A percentile compares a stretch with the other conserved stretches of the same genome.
Conservation (phyloP, 2,329 filamentous ascomycete genomes). For the Aureobasidium leucospermi region DNA sequence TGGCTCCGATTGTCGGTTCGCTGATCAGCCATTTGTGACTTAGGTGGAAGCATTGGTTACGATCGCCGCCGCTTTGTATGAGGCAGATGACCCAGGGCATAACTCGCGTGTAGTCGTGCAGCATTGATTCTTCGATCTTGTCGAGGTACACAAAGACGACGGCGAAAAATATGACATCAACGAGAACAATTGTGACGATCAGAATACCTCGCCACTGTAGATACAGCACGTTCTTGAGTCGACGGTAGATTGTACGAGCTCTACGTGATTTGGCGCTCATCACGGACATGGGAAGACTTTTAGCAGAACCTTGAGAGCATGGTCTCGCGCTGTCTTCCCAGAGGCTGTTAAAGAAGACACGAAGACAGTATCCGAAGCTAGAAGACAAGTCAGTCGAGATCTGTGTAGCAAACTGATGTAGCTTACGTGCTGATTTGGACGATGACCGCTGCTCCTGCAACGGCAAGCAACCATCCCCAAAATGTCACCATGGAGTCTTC, state of each 20-base stretch:
- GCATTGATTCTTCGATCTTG: slow-evolving; percentile 54
- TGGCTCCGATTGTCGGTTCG: slow-evolving; percentile 69
- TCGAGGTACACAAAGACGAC: slow-evolving; percentile 86
- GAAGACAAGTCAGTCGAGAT: neutral
- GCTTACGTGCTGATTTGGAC: slow-evolving; percentile 79
- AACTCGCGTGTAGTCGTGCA: slow-evolving; percentile 50
- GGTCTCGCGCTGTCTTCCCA: slow-evolving; percentile 54
- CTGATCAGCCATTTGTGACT: slow-evolving; percentile 60
- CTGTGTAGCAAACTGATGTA: too few relatives aligned
- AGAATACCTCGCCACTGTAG: slow-evolving; percentile 92
- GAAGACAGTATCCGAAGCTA: slow-evolving; percentile 71
- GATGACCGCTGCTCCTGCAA: slow-evolving; percentile 68
- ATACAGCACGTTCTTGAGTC: slow-evolving; percentile 76
- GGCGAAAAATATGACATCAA: slow-evolving; percentile 89
- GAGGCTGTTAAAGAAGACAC: slow-evolving; percentile 83
- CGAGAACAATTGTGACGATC: slow-evolving; percentile 82
- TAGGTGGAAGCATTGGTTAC: slow-evolving; percentile 56
- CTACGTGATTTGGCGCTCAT: slow-evolving; percentile 72
- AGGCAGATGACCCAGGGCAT: slow-evolving; percentile 67
- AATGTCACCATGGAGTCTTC: slow-evolving; percentile 73
- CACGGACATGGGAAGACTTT: slow-evolving; percentile 63
- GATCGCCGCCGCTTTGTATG: slow-evolving; percentile 49
- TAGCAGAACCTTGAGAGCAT: slow-evolving; percentile 30
- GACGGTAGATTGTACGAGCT: slow-evolving; percentile 78
- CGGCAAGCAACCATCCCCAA: slow-evolving; percentile 80